These are phyloP conservation scores for Tephrocybe sp. DNA, from an alignment of 768 basidiomycete species.

Conservation along the genomic window DNA sequence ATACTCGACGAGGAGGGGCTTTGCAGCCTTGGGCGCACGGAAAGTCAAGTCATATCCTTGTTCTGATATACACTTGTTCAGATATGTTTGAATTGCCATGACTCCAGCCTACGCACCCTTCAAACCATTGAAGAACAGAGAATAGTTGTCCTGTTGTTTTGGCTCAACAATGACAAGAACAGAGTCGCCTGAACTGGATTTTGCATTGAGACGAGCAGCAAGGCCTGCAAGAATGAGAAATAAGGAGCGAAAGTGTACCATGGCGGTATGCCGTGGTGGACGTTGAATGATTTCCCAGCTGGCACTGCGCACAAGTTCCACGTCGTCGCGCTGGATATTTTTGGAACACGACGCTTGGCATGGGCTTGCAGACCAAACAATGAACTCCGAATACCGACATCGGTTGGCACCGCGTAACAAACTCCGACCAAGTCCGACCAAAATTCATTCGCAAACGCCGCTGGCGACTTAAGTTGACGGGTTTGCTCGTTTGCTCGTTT, in stretches of 20 bases:
- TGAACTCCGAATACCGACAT: slow-evolving; percentile 2
- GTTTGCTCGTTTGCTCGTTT: slow-evolving; percentile 9
- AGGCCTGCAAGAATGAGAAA: slow-evolving; percentile 32
- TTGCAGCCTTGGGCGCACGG: slow-evolving; percentile 76
- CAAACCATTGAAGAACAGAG: slow-evolving; percentile 79
- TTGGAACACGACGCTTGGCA: slow-evolving; percentile 17
- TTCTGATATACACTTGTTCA: slow-evolving; percentile 38
- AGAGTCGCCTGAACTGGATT: slow-evolving; percentile 78
- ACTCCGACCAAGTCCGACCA: slow-evolving; percentile 30
- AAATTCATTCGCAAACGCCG: slow-evolving; percentile 17
- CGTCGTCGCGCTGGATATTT: slow-evolving; percentile 26
- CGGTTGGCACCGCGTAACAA: slow-evolving; percentile 8
- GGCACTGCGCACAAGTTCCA: slow-evolving; percentile 17
- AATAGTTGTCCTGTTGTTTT: slow-evolving; percentile 68
- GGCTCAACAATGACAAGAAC: slow-evolving; percentile 87
- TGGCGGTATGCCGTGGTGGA: slow-evolving; percentile 19
- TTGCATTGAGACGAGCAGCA: slow-evolving; percentile 42
- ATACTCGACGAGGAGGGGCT: slow-evolving; percentile 64
- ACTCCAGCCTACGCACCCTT: slow-evolving; percentile 50
- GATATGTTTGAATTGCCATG: not conserved
- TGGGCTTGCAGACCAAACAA: slow-evolving; percentile 17
- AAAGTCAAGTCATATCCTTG: slow-evolving; percentile 87
- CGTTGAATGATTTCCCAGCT: slow-evolving; percentile 17
- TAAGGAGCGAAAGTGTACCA: slow-evolving; percentile 39
- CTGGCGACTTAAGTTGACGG: slow-evolving; percentile 20